Conservation (phyloP, 2,329 filamentous ascomycete species). For the Aspergillus aculeatinus region DNA sequence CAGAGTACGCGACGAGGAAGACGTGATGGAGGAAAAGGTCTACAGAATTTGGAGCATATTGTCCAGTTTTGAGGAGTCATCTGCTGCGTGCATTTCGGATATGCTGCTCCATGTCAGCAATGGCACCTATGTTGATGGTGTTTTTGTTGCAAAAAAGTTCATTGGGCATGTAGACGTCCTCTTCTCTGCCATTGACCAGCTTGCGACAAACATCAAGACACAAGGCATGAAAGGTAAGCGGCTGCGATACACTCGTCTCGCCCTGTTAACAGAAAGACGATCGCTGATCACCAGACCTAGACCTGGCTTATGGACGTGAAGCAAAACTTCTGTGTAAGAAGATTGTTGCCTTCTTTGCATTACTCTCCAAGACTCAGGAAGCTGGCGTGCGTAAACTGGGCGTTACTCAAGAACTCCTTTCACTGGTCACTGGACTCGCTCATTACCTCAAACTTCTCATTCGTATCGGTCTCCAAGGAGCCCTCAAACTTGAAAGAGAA, state of each 20-base stretch:
- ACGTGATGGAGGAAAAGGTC: conserved; percentile 95
- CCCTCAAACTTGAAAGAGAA: conserved; percentile 86
- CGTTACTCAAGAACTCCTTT: conserved; percentile 97
- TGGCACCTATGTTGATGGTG: conserved; percentile 90
- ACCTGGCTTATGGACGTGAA: conserved; percentile 87
- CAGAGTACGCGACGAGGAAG: conserved; percentile 78
- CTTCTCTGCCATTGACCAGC: conserved; percentile 81
- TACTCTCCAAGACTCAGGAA: conserved; percentile 92
- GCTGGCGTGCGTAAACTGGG: conserved; percentile 85
- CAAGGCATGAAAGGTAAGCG: conserved; percentile 71
- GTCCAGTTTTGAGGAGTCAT: conserved; percentile 95
- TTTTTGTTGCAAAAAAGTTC: conserved; percentile 91
- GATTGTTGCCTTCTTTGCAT: conserved; percentile 94
- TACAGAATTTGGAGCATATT: conserved; percentile 98
- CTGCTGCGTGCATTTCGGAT: conserved; percentile 95
- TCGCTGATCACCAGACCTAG: conserved; percentile 45
- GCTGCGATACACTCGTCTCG: not conserved
- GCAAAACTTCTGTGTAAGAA: conserved; percentile 99
- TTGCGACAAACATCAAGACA: conserved; percentile 70
- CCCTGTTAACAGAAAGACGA: conserved; percentile 16
- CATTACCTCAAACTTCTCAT: conserved; percentile 98
- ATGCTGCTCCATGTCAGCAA: conserved; percentile 99
- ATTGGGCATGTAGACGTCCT: conserved; percentile 94
- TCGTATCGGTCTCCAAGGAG: conserved; percentile 90
- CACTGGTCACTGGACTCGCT: conserved; percentile 89